Evolutionary conservation across 495 filamentous ascomycete species (phyloP), one percentile per base, ranked within the genome.

Genomic region (Astrocystis sublimbata): DNA sequence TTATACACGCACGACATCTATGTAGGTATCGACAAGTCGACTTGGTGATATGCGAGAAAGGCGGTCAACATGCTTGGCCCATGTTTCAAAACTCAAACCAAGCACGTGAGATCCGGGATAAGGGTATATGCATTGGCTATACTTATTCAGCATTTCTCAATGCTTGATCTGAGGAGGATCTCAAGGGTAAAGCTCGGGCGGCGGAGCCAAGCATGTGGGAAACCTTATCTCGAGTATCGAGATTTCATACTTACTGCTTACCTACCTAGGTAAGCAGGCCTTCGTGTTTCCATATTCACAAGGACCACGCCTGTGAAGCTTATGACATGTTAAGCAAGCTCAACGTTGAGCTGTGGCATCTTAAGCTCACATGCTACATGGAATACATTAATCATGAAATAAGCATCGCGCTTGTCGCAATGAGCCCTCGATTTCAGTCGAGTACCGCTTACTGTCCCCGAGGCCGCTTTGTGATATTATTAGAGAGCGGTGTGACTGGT

Each of bases 21-120:
- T 26, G 31, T 23, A 26, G n/a, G n/a, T n/a, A n/a, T n/a, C n/a
- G n/a, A n/a, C n/a, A n/a, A 60, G 19, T 41, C 17, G 46, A 31
- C 58, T 52, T 15, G 23, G 43, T 8, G 33, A 52, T 5, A 38
- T 24, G 9, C 7, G 6, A 33, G 17, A 28, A 61, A 19, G 26
- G 12, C 33, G 19, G 31, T 53, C n/a, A 36, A 19, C 58, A 10
- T 36, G 15, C 13, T 45, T 21, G 47, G 31, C n/a, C 3, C 23
- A 13, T 45, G 36, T 53, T 40, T 43, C 43, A 35, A 47, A 28
- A 33, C 5, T 58, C 17, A 30, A 21, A 45, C 40, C 19, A 45
- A 30, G 7, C 26, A 35, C 45, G 57, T 17, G 57, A 45, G 47
- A 42, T 17, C 58, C 6, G 28, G 58, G 47, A 45, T 45, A 35